phyloP scores from a whole-genome alignment of 805 yeast species.

The Candida qinlingensis region DNA sequence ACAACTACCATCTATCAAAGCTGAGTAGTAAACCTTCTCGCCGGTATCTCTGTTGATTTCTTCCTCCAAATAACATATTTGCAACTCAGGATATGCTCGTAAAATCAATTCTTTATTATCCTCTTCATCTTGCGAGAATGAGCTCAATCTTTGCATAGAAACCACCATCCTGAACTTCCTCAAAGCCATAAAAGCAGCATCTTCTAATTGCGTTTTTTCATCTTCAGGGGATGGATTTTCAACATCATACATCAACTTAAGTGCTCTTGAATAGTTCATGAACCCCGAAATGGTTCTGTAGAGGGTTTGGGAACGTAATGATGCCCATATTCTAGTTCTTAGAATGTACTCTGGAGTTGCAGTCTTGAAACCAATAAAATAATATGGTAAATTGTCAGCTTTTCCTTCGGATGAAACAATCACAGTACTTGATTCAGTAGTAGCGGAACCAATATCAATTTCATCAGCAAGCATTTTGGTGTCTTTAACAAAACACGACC shows the following conservation, averaged over 20 bases:
- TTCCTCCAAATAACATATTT: conserved; percentile 56
- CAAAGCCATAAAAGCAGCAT: conserved; percentile 49
- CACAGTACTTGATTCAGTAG: conserved; percentile 14
- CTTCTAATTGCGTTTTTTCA: conserved; percentile 36
- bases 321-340: conserved; percentile 74
- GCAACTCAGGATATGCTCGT: conserved; percentile 63
- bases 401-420: conserved; percentile 13
- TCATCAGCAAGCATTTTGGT: conserved; percentile 54
- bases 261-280: conserved; percentile 62
- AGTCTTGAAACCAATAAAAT: conserved; percentile 59
- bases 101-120: conserved; percentile 54
- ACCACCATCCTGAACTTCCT: conserved; percentile 61
- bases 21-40: conserved; percentile 48
- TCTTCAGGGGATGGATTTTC: conserved; percentile 40
- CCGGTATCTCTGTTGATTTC: conserved; percentile 33
- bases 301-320: conserved; percentile 66
- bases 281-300: conserved; percentile 73
- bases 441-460: conserved; percentile 24
- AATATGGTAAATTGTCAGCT: conserved; percentile 51
- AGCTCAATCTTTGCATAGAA: conserved; percentile 56
- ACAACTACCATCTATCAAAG: conserved; percentile 68
- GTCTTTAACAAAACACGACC: conserved; percentile 67
- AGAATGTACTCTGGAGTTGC: conserved; percentile 53
- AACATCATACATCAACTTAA: conserved; percentile 55
- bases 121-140: conserved; percentile 50